Percentiles rank a stretch among this genome's conserved stretches.
Evolutionary conservation across 2,329 filamentous ascomycete species (phyloP).

Genomic region (Niveomyces coronatus): DNA sequence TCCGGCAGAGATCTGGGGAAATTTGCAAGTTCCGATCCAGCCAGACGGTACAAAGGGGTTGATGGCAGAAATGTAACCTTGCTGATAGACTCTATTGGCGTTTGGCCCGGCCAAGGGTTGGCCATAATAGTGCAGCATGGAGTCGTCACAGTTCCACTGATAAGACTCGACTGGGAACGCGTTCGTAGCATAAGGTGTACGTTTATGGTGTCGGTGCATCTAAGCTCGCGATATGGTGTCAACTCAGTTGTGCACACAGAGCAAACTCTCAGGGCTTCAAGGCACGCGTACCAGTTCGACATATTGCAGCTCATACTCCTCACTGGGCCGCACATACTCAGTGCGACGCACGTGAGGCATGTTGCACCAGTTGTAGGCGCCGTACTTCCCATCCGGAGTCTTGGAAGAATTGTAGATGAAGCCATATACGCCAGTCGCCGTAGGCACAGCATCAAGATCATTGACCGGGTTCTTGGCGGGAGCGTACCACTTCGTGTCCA

Average conservation of each 20-base stretch:
- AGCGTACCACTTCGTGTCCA: constrained; percentile 46
- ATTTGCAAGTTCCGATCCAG: constrained; percentile 66
- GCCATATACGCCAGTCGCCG: constrained; percentile 54
- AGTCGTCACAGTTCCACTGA: constrained; percentile 61
- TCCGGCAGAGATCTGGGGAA: constrained; percentile 65
- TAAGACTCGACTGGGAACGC: constrained; percentile 65
- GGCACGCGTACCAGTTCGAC: constrained; percentile 55
- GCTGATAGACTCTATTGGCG: constrained; percentile 53
- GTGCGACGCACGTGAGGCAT: constrained; percentile 69
- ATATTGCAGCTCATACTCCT: constrained; percentile 57
- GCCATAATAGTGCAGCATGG: constrained; percentile 60
- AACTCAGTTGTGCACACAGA: too few relatives aligned
- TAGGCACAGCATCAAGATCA: constrained; percentile 46
- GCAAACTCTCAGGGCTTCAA: too few relatives aligned
- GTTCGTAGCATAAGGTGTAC: constrained; percentile 70
- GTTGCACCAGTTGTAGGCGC: constrained; percentile 72
- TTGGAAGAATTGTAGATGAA: constrained; percentile 62
- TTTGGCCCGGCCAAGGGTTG: constrained; percentile 41
- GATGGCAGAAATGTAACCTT: constrained; percentile 45
- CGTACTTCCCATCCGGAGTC: constrained; percentile 45
- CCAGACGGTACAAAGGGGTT: constrained; percentile 60
- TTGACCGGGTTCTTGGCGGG: constrained; percentile 49
- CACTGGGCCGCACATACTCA: constrained; percentile 48
- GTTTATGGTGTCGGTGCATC: constrained; percentile 78
- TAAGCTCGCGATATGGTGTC: constrained; percentile 20